Evolutionary conservation across 2,329 filamentous ascomycete species (phyloP), one percentile per base, ranked within the genome.

Genomic region (Pseudopyrenochaeta lycopersici): DNA sequence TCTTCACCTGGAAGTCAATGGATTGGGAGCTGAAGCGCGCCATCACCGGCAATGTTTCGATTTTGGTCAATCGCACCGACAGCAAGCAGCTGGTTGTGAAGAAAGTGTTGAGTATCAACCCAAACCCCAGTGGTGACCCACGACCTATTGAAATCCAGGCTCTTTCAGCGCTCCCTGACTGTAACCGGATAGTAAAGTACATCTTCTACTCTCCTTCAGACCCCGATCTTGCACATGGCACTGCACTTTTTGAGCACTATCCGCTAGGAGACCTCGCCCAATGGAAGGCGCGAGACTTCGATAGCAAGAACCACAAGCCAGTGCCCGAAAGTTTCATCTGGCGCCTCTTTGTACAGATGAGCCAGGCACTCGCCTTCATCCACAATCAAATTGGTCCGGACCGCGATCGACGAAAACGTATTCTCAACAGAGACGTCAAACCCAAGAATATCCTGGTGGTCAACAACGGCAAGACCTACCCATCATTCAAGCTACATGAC

Each of bases 391-490:
- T 59, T 5, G 58, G 63, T 9, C 52, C 59, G n/a, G 20, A 42
- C 1, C 31, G 17, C 1, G 48, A 47, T 12, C n/a, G 43, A 14
- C 51, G 54, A 2, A 14, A 41, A 0, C 18, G 45, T 2, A 29
- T 68, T 5, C 53, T 67, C 11, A 56, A 70, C 32, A 52, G 58
- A 27, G 67, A 72, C 41, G 65, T 72, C 58, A 72, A 72, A 51
- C 70, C 68, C 9, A 42, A 60, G n/a, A 72, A 73, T 17, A 57
- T 70, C 23, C 55, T 72, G 1, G 67, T 72, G 0, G 48, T 53
- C 14, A 21, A 59, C 14, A 64, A 67, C 20, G 65, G 65, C 3
- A 60, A 53, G 5, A 66, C 55, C 1, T 70, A 68, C 32, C 68
- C 67, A 0, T 66, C 58, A 1, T 72, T 72, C 50, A 66, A 62